Conservation (phyloP, 768 basidiomycete genomes). For the Hygrocybe punicea region DNA sequence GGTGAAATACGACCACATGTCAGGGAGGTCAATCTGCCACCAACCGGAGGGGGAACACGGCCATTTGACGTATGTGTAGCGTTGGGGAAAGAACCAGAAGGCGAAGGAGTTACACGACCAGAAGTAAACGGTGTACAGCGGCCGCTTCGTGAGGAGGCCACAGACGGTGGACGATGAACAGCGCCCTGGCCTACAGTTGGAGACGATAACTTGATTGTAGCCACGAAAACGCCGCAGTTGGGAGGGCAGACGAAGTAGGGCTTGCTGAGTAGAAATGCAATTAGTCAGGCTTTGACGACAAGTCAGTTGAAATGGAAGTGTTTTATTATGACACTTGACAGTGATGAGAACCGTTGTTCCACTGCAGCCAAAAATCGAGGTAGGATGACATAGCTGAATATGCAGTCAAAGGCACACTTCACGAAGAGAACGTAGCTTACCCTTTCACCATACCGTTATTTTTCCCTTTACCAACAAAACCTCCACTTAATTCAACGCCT, state of each 20-base stretch:
- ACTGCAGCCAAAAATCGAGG: too few species aligned
- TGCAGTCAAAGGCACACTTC: too few species aligned
- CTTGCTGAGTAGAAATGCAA: conserved; percentile 44
- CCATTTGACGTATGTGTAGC: conserved; percentile 28
- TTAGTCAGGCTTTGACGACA: neutral
- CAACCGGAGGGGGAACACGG: conserved; percentile 30
- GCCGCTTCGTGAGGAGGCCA: conserved; percentile 66
- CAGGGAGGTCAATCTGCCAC: conserved; percentile 25
- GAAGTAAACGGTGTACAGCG: conserved; percentile 57
- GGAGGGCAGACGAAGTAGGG: conserved; percentile 84
- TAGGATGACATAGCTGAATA: neutral
- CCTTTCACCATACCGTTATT: conserved; percentile 88
- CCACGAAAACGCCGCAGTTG: conserved; percentile 88
- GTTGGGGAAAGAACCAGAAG: conserved; percentile 32
- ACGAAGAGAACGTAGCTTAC: conserved; percentile 47
- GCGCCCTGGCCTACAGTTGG: conserved; percentile 62
- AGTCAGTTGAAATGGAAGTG: neutral
- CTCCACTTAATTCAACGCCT: conserved; percentile 84
- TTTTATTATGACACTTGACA: too few species aligned
- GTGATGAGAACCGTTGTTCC: too few species aligned
- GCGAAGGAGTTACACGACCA: conserved; percentile 53
- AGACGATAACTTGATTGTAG: conserved; percentile 72
- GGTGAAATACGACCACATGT: conserved; percentile 42
- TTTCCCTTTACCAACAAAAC: conserved; percentile 89
- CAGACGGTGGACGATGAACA: conserved; percentile 66